Conservation (phyloP, 176 grass and related monocot genomes). For the Eleusine indica region DNA sequence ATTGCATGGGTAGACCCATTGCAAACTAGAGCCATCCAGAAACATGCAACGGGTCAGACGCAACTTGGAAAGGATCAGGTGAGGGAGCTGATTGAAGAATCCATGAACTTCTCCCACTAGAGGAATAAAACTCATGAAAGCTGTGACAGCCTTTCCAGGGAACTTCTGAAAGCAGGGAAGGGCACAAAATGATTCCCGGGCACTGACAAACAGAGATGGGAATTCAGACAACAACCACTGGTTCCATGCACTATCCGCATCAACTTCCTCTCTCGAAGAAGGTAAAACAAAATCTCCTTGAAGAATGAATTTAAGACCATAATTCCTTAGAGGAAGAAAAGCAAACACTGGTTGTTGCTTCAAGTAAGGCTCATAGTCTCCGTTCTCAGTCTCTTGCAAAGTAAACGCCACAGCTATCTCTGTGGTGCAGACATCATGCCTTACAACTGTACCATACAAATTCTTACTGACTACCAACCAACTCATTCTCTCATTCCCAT, state of each 20-base stretch:
- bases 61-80: constrained; percentile 89
- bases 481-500: constrained; percentile 82
- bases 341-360: constrained; percentile 93
- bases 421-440: constrained; percentile 78
- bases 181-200: constrained; percentile 75
- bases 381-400: constrained; percentile 68
- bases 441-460: constrained; percentile 58
- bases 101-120: constrained; percentile 93
- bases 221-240: constrained; percentile 96
- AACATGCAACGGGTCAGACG: constrained; percentile 76
- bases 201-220: constrained; percentile 74
- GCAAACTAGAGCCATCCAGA: constrained; percentile 69
- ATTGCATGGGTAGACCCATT: constrained; percentile 79
- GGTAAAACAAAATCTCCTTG: constrained; percentile 95
- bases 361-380: constrained; percentile 70
- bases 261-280: constrained; percentile 98
- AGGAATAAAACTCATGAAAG: constrained; percentile 95
- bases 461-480: constrained; percentile 85
- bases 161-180: constrained; percentile 74
- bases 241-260: constrained; percentile 97
- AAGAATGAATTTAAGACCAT: constrained; percentile 96
- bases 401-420: constrained; percentile 94
- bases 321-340: constrained; percentile 93
- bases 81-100: constrained; percentile 83
- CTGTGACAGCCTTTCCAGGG: constrained; percentile 82